phyloP scores from a whole-genome alignment of 495 filamentous ascomycete species.

The Baudoinia panamericana region DNA sequence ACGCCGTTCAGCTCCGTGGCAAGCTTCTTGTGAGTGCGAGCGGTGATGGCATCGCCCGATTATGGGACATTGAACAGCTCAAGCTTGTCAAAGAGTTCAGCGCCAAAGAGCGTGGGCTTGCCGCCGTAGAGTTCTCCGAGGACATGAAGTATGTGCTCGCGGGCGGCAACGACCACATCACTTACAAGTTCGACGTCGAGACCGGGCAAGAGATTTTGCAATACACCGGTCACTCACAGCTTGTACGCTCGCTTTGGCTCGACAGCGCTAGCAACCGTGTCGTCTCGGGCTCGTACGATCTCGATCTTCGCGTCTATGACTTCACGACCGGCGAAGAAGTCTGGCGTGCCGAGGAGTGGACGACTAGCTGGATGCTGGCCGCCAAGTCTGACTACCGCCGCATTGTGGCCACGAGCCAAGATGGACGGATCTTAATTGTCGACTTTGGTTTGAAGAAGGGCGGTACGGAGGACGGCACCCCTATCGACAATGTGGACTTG shows the following conservation, averaged over 20 bases:
- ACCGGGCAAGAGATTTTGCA: slow-evolving; percentile 71
- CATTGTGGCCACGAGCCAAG: slow-evolving; percentile 86
- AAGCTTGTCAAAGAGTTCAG: slow-evolving; percentile 75
- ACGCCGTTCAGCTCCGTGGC: slow-evolving; percentile 85
- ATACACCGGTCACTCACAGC: slow-evolving; percentile 60
- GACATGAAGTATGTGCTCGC: slow-evolving; percentile 80
- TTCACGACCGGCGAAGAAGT: slow-evolving; percentile 58
- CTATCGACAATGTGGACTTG: slow-evolving; percentile 10
- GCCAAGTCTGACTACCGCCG: slow-evolving; percentile 90
- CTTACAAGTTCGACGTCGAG: slow-evolving; percentile 86
- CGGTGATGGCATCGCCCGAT: slow-evolving; percentile 80
- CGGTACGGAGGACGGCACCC: slow-evolving; percentile 14
- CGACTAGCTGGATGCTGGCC: slow-evolving; percentile 87
- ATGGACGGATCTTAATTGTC: slow-evolving; percentile 79
- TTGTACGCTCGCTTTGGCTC: slow-evolving; percentile 80
- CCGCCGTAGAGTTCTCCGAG: slow-evolving; percentile 88
- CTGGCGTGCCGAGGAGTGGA: slow-evolving; percentile 75
- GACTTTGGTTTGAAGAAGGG: slow-evolving; percentile 49
- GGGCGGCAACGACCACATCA: slow-evolving; percentile 84
- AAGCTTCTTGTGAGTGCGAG: slow-evolving; percentile 83
- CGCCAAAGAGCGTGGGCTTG: slow-evolving; percentile 78
- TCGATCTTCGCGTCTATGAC: slow-evolving; percentile 84
- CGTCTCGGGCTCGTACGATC: slow-evolving; percentile 86
- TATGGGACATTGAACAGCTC: slow-evolving; percentile 85
- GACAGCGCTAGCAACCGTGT: slow-evolving; percentile 72